Base-by-base conservation (phyloP, 345 rosid genomes). In the Physaria fendleri region DNA sequence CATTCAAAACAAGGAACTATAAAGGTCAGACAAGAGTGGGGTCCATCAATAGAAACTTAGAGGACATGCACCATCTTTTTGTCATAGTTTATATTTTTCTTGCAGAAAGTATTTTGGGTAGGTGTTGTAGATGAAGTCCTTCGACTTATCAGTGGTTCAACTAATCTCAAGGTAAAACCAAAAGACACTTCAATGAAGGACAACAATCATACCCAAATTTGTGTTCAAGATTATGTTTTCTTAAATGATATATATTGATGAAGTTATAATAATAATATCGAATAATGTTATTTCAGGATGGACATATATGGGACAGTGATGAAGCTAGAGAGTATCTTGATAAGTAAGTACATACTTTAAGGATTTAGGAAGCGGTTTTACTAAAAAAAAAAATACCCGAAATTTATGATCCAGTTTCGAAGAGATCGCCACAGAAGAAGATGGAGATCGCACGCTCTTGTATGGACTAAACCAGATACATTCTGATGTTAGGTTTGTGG, bases 401-500 rank as follows among this genome's bases (percentile, higher is more conserved):
- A 52, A 9, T 16, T 61, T 32, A 25, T 47, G 76, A 65, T 64
- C 32, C 81, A 85, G 96, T 56, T 18, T 88, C 48, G 85, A 85
- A 52, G 67, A 82, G 61, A 76, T 28, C 30, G 92, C 76, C 39
- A 74, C 84, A 49, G 92, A 74, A 67, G 95, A 81, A 57, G 92
- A 88, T 71, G 93, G 83, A 68, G 79, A 27, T 90, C 79, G 56
- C 85, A 86, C 34, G 77, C 81, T 89, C 34, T 77, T 87, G 8
- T 80, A 79, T 76, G 91, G 94, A 53, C 83, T 88, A 64, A 85
- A 85, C 63, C 85, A 95, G 98, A 86, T 87, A 38, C 84, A 78
- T 51, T 82, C 81, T 76, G 96, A 93, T 61, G 87, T 95, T 34
- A 84, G 88, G 95, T 88, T 62, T 13, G 65, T 77, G 56, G 17